Base-by-base conservation (phyloP, 2,329 filamentous ascomycete species). In the Blastomyces percursus region DNA sequence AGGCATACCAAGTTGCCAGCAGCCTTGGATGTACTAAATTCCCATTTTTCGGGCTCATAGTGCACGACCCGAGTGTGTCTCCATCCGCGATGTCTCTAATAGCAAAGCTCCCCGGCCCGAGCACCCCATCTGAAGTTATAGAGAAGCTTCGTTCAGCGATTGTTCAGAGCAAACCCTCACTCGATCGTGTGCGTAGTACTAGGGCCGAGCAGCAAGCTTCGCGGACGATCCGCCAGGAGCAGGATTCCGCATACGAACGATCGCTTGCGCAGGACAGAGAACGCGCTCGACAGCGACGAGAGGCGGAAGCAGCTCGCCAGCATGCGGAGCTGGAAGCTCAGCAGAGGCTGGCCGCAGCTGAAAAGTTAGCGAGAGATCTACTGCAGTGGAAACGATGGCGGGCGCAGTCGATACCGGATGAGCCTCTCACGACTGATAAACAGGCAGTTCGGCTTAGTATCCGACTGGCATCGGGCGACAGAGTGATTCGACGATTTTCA, bases 221-320 rank as follows among this genome's bases (percentile, higher is more conserved):
- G n/a, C 83, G 93, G 55, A 89, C 79, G 69, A 79, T 99, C 42
- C 84, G 92, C n/a, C 84, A 88, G 64, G 86, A 96, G 74, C 94
- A 99, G 73, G 91, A 97, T 72, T 89, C 85, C 11, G 94, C 94
- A 0, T 99, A 99, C 74, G 92, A 99, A 76, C 85, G 91, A 65
- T 96, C 90, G 0, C 79, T 99, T 38, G 93, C 92, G 11, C 85
- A 86, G 64, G 94, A 99, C 75, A 82, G 92, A 48, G 92, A 96
- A 74, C 87, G 93, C 24, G 89, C 90, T 0, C 82, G 89, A 40
- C 84, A 88, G 72, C 85, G 84, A 71, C 84, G 84, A 59, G 91
- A 96, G 73, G 91, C 88, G 1, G 90, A 90, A 65, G 82, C 81
- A n/a, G 80, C 77, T 48, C 77, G 76, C 63, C 84, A 83, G 24